Evolutionary conservation across 2,329 filamentous ascomycete species (phyloP), one percentile per base, ranked within the genome.

Genomic region (Paecilomyces sp.): DNA sequence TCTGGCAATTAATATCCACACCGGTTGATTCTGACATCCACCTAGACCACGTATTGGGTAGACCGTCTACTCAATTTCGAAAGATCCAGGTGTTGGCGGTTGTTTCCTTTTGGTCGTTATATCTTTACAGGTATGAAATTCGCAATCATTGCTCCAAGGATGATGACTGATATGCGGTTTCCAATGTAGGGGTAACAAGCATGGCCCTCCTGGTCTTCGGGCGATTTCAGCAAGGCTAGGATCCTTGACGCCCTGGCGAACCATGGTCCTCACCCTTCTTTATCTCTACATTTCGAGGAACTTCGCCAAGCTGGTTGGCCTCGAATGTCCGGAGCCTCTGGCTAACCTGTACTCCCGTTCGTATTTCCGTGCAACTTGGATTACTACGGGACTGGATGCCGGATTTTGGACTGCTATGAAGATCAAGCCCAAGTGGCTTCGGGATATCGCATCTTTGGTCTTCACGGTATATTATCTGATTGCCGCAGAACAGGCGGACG

Each of bases 341-440:
- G 89, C 92, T 31, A 96, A 96, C 70, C 88, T 97, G 73, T 99
- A 99, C 78, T 91, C 90, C 58, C 83, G 91, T 57, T 87, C 90
- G 30, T 99, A 95, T 78, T 99, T 96, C 74, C 88, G 94, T 55
- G 94, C 94, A 58, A 99, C 94, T 71, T 99, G 94, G 94, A 85
- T 97, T 15, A 87, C 94, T 57, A 99, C 94, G 0, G 94, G 92
- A 0, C 78, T 99, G 62, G 94, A 99, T 68, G 94, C 94, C 5
- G 94, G 94, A 1, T 99, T 97, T 75, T 99, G 94, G 94, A 96
- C 92, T 0, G 94, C 94, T 34, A 99, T 99, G 94, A 88, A 87
- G 68, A 92, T 99, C 64, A 85, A 85, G 59, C 81, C 81, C 55
- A 92, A 89, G 68, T 92, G 90, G 85, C 66, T 96, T 51, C 83